Conservation (phyloP, 768 basidiomycete genomes). For the Serendipita indica region DNA sequence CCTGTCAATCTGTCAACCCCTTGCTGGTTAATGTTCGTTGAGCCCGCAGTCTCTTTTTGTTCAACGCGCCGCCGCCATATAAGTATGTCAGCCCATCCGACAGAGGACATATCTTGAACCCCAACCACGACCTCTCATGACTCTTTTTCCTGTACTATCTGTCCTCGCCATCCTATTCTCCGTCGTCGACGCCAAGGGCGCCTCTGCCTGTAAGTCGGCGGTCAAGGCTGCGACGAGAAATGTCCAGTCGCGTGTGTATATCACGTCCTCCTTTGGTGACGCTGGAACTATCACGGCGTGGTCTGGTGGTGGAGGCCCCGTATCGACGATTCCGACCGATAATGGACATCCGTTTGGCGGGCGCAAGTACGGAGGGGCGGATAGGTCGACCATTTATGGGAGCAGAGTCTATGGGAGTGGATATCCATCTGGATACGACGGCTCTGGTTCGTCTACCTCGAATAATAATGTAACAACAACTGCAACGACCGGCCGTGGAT, state of each 20-base stretch:
- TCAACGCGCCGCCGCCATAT: no score
- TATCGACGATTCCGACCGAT: not conserved
- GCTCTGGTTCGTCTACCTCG: not conserved
- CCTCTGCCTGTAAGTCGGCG: not conserved
- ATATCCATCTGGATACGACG: constrained; percentile 1
- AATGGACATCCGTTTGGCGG: not conserved
- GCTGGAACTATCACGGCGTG: not conserved
- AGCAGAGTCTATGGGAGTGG: constrained; percentile 1
- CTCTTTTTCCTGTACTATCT: not conserved
- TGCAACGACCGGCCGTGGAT: not conserved
- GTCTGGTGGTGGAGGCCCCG: not conserved
- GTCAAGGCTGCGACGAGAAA: not conserved
- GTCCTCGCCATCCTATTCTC: not conserved
- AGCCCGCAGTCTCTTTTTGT: no score
- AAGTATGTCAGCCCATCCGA: no score
- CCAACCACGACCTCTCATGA: not conserved
- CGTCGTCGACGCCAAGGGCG: not conserved
- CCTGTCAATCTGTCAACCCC: no score
- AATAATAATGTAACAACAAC: not conserved
- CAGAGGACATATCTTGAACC: no score
- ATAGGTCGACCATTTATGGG: constrained; percentile 3
- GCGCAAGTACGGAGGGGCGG: not conserved
- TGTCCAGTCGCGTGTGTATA: not conserved
- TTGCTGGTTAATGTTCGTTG: no score
- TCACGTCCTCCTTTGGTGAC: not conserved